These are phyloP conservation scores for Nectriaceae sp. DNA, from an alignment of 2,329 filamentous ascomycete species.

Conservation along the genomic window DNA sequence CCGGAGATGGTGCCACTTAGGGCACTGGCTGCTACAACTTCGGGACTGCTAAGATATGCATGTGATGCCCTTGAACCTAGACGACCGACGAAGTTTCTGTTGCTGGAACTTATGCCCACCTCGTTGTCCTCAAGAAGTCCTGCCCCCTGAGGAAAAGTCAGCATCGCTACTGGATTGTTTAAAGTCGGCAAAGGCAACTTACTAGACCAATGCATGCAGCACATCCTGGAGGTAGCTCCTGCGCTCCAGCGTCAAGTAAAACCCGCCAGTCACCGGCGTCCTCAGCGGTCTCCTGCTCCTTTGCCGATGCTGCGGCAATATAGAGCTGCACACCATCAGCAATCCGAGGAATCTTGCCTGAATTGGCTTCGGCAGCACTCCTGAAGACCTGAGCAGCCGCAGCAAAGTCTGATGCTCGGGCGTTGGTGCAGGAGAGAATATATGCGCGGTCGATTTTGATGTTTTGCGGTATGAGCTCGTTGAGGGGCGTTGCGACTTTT, in stretches of 20 bases:
- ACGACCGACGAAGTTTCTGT: slow-evolving; percentile 51
- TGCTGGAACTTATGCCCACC: slow-evolving; percentile 79
- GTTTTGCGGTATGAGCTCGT: slow-evolving; percentile 69
- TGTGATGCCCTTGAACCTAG: slow-evolving; percentile 50
- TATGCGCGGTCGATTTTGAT: slow-evolving; percentile 86
- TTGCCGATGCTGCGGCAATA: slow-evolving; percentile 80
- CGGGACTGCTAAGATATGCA: slow-evolving; percentile 85
- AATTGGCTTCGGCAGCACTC: slow-evolving; percentile 61
- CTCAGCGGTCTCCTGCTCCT: slow-evolving; percentile 77
- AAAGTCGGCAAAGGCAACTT: too few species aligned
- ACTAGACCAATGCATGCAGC: slow-evolving; percentile 81
- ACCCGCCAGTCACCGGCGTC: slow-evolving; percentile 83
- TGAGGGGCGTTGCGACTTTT: slow-evolving; percentile 79
- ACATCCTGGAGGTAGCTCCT: slow-evolving; percentile 70
- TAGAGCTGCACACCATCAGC: slow-evolving; percentile 81
- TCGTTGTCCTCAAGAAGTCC: slow-evolving; percentile 85
- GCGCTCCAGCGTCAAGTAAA: slow-evolving; percentile 76
- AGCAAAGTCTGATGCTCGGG: slow-evolving; percentile 75
- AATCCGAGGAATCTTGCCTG: slow-evolving; percentile 67
- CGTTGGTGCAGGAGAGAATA: slow-evolving; percentile 88
- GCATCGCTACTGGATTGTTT: too few species aligned
- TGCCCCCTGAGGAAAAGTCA: too few species aligned
- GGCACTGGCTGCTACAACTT: slow-evolving; percentile 90
- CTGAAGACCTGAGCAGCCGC: slow-evolving; percentile 81
- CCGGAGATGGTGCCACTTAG: slow-evolving; percentile 71